Evolutionary conservation across 73 alveolate species (phyloP).

Genomic region (Symbiodinium pilosum): DNA sequence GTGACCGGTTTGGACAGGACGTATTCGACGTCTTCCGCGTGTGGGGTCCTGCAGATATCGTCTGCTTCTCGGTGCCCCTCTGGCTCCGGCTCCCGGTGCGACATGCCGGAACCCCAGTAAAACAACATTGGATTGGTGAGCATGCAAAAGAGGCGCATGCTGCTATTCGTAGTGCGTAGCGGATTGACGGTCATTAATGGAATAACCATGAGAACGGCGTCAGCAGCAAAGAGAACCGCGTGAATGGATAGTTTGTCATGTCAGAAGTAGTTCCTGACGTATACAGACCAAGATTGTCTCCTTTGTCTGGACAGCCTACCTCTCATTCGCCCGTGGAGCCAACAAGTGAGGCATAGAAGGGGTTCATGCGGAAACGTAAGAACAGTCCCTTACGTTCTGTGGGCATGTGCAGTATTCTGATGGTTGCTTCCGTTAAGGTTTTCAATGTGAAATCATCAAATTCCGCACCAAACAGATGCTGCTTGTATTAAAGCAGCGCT

Average conservation of each 20-base stretch:
- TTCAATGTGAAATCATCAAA: too few relatives aligned
- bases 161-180: too few relatives aligned
- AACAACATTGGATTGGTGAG: not conserved
- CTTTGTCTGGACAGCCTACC: conserved; percentile 94
- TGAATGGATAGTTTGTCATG: too few relatives aligned
- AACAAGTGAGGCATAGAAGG: conserved; percentile 49
- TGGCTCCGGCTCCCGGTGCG: conserved; percentile 95
- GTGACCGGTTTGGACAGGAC: conserved; percentile 13
- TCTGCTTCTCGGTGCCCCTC: conserved; percentile 93
- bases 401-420: too few relatives aligned
- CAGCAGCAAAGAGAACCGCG: too few relatives aligned
- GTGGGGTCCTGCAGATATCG: conserved; percentile 93
- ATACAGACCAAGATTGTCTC: conserved; percentile 40
- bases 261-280: not conserved
- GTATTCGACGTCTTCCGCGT: conserved; percentile 93
- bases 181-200: too few relatives aligned
- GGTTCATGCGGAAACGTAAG: too few relatives aligned
- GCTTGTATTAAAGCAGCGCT: too few relatives aligned
- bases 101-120: conserved; percentile 14
- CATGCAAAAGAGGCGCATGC: not conserved
- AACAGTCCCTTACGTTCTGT: too few relatives aligned
- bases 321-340: conserved; percentile 94
- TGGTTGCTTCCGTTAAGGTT: too few relatives aligned
- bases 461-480: too few relatives aligned
- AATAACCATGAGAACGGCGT: too few relatives aligned